Base-by-base conservation (phyloP, 306 rosid species). In the Rubus idaeus region DNA sequence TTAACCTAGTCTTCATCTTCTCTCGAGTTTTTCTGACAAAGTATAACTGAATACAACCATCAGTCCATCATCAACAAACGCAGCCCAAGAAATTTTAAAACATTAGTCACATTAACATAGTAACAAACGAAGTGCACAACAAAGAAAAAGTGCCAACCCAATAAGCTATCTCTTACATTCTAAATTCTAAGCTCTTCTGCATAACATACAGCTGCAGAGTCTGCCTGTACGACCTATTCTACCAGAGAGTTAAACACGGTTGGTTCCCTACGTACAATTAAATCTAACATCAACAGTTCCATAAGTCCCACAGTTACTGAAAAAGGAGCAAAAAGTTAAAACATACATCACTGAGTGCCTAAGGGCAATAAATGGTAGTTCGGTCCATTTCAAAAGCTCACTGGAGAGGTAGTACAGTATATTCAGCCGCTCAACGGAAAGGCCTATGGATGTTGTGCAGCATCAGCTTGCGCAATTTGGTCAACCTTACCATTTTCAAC, bases 401-500 rank as follows among this genome's bases (percentile, higher is more conserved):
- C 75, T 35, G 63, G 79, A 40, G 53, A 51, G 65, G 67, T 68
- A 50, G 76, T 46, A 65, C 68, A 71, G 53, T 65, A 75, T 50
- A 66, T 78, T 90, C 80, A 84, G 83, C 83, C 83, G 86, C 84
- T 77, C 80, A 74, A 75, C n/a, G 81, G 74, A 21, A 71, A 45
- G 4, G 76, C 52, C 23, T 75, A 50, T 61, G 77, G 69, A 64
- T 56, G 72, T 39, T 70, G 63, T 35, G 83, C 69, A 65, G 73
- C 74, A 78, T 83, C 87, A 74, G 68, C 68, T 77, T 53, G 82
- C 82, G 68, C 73, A 64, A 76, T 82, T 82, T 79, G 85, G 70
- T 71, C 86, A 76, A 83, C 86, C 68, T 83, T 83, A n/a, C 88
- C 89, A 26, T 84, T 88, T 81, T 86, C 93, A 40, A 78, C 68